Conservation (phyloP, 441 rosid species). For the Erodium moschatum region DNA sequence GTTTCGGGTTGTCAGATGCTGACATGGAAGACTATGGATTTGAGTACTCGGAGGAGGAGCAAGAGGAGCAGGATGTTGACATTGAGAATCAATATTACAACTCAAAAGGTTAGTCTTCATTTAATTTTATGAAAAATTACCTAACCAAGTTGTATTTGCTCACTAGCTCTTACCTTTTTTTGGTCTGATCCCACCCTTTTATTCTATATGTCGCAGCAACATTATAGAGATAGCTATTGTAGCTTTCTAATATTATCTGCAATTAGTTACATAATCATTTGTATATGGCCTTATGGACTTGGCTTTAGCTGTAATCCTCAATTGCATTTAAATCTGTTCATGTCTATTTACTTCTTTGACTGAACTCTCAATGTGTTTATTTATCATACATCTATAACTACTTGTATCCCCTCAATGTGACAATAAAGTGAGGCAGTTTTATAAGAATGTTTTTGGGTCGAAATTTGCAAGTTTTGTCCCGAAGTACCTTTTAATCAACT, state of each 20-base stretch:
- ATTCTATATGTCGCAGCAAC: neutral
- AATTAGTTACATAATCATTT: neutral
- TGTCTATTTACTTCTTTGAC: neutral
- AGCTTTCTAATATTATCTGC: neutral
- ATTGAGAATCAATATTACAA: constrained; percentile 94
- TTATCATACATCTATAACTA: neutral
- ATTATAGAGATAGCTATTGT: neutral
- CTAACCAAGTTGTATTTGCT: neutral
- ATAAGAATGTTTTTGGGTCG: neutral
- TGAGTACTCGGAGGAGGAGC: constrained; percentile 96
- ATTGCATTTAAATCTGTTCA: neutral
- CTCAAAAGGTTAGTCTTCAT: constrained; percentile 53
- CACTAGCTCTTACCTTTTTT: neutral
- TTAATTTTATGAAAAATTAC: too few relatives aligned
- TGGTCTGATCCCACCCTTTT: neutral
- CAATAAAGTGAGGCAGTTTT: neutral
- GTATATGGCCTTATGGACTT: neutral
- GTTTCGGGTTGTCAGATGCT: constrained; percentile 50
- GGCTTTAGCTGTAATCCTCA: neutral
- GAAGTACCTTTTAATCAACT: neutral
- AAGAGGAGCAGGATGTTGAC: constrained; percentile 93
- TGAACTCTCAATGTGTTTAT: neutral
- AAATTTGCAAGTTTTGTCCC: constrained; percentile 1
- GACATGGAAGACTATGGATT: constrained; percentile 99
- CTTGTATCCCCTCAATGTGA: neutral